These are phyloP conservation scores for Aegilops sharonensis DNA, from an alignment of 176 grass and related monocot genomes.

Conservation along the genomic window DNA sequence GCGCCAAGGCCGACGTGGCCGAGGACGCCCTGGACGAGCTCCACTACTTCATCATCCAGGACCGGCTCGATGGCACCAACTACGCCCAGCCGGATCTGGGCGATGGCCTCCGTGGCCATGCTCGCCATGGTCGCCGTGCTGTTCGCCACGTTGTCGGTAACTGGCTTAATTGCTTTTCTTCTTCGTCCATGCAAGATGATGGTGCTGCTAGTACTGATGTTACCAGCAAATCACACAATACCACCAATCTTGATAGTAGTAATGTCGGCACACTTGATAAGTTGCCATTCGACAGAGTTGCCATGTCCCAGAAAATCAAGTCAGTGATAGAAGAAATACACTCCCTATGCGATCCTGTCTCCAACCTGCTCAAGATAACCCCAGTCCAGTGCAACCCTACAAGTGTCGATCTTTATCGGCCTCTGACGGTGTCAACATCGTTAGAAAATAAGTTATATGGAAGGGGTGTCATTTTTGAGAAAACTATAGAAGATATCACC, in stretches of 20 bases:
- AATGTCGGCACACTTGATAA: background rate
- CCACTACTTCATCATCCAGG: too few species aligned
- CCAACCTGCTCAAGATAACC: background rate
- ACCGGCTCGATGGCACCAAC: background rate
- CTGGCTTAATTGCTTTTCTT: conserved; percentile 6
- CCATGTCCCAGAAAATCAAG: background rate
- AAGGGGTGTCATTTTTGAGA: conserved; percentile 3
- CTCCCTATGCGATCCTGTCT: background rate
- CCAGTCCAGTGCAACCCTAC: background rate
- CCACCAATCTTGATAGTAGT: background rate
- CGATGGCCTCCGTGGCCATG: background rate
- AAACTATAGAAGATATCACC: conserved; percentile 9
- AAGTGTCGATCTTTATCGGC: background rate
- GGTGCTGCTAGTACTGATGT: background rate
- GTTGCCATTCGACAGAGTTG: background rate
- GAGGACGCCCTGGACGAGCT: too few species aligned
- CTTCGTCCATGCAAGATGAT: conserved; percentile 3
- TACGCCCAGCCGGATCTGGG: background rate
- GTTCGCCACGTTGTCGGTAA: background rate
- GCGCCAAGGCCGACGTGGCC: too few species aligned
- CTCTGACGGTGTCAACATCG: background rate
- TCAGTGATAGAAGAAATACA: too few species aligned
- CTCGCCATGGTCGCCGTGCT: too few species aligned
- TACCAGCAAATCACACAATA: background rate
- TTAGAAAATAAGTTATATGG: background rate